phyloP scores from a whole-genome alignment of 2,329 filamentous ascomycete species.

The Colletotrichum nymphaeae region DNA sequence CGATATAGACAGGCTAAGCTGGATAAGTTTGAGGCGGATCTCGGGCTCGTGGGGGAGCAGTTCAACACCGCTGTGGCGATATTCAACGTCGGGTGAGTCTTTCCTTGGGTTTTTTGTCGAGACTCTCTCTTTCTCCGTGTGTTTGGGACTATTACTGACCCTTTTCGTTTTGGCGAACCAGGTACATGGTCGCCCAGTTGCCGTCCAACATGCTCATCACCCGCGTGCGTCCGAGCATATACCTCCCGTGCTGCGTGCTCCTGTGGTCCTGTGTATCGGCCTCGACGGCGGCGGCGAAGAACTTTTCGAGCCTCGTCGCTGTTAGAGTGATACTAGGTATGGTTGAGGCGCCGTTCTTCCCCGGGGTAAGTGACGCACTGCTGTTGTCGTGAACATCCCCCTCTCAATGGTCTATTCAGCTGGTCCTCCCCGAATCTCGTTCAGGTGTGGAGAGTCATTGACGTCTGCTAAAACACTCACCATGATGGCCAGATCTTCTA shows the following conservation, averaged over 20 bases:
- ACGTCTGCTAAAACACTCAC: no score
- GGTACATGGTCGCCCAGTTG: conserved; percentile 38
- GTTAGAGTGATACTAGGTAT: conserved; percentile 24
- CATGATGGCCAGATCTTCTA: conserved; percentile 35
- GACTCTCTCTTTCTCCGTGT: not conserved
- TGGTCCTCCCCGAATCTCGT: no score
- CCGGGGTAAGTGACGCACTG: conserved; percentile 13
- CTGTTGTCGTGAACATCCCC: no score
- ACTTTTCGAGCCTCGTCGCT: conserved; percentile 23
- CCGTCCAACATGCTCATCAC: conserved; percentile 40
- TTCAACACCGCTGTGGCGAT: conserved; percentile 33
- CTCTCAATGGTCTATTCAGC: no score
- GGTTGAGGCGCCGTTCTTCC: conserved; percentile 34
- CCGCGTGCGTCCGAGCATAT: conserved; percentile 36
- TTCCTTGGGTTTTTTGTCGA: no score
- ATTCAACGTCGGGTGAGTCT: conserved; percentile 28
- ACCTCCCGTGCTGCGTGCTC: conserved; percentile 37
- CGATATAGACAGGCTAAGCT: conserved; percentile 28
- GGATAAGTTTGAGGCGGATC: conserved; percentile 27
- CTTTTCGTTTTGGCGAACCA: not conserved
- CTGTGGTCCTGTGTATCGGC: conserved; percentile 35
- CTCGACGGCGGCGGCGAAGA: conserved; percentile 29
- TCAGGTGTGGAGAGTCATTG: no score
- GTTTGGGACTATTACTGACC: no score
- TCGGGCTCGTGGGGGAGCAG: conserved; percentile 31